phyloP scores from a whole-genome alignment of 805 yeast species.

The Metschnikowia henanensis region DNA sequence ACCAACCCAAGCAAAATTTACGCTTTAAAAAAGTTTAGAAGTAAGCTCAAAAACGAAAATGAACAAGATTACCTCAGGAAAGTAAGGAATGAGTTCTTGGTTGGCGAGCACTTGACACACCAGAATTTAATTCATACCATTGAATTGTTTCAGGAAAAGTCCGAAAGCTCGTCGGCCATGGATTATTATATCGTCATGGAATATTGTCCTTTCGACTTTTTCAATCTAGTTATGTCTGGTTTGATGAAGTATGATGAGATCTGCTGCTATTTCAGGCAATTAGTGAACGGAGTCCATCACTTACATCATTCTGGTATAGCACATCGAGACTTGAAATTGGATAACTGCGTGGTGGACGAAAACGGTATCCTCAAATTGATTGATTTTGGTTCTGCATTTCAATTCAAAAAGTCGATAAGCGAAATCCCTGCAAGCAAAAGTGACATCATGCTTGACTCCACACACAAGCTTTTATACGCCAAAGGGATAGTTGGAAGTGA shows the following conservation, averaged over 20 bases:
- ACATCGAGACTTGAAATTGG: slow-evolving; percentile 89
- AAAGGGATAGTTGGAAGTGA: slow-evolving; percentile 93
- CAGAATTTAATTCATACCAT: slow-evolving; percentile 78
- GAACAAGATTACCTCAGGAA: slow-evolving; percentile 72
- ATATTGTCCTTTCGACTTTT: slow-evolving; percentile 88
- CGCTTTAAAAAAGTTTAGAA: slow-evolving; percentile 86
- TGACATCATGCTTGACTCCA: slow-evolving; percentile 7
- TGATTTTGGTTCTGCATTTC: slow-evolving; percentile 92
- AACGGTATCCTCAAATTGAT: slow-evolving; percentile 81
- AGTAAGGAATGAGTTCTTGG: slow-evolving; percentile 77
- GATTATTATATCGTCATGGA: slow-evolving; percentile 82
- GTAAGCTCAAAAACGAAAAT: slow-evolving; percentile 59
- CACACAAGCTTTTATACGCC: slow-evolving; percentile 55
- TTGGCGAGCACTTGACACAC: slow-evolving; percentile 74
- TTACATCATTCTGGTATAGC: slow-evolving; percentile 84
- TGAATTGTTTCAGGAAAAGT: slow-evolving; percentile 70
- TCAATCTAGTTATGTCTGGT: slow-evolving; percentile 90
- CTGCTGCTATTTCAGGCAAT: slow-evolving; percentile 80
- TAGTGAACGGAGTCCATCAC: slow-evolving; percentile 70
- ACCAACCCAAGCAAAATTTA: slow-evolving; percentile 54
- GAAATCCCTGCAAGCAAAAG: slow-evolving; percentile 36
- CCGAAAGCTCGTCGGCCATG: slow-evolving; percentile 8
- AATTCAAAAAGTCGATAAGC: slow-evolving; percentile 52
- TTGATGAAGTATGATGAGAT: slow-evolving; percentile 69
- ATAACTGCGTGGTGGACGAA: slow-evolving; percentile 82